phyloP scores from a whole-genome alignment of 768 basidiomycete genomes.

The Rhodosporidiobolus sp. region DNA sequence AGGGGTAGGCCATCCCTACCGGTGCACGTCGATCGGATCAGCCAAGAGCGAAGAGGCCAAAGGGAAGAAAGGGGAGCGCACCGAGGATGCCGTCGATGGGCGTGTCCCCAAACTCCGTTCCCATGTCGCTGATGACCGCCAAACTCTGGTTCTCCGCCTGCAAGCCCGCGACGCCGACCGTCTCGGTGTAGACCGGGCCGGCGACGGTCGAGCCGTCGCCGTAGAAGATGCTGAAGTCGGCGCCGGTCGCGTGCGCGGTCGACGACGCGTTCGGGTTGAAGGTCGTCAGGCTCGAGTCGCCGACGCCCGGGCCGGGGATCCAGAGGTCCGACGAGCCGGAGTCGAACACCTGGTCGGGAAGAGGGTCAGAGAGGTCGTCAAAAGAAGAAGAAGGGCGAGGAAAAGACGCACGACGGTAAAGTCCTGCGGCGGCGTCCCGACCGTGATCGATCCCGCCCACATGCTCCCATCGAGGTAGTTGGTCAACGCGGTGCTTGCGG shows the following conservation, averaged over 20 bases:
- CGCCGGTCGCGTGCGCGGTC: conserved; percentile 42
- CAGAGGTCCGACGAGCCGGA: conserved; percentile 45
- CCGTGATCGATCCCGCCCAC: conserved; percentile 53
- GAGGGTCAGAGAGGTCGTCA: neutral
- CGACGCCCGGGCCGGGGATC: conserved; percentile 34
- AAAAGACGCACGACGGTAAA: conserved; percentile 48
- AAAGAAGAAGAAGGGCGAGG: neutral
- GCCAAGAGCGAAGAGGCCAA: neutral
- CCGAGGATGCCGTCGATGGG: conserved; percentile 41
- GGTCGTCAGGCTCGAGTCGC: neutral
- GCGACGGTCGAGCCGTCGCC: conserved; percentile 56
- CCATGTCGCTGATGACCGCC: conserved; percentile 50
- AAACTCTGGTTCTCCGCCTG: conserved; percentile 49
- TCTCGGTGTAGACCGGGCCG: conserved; percentile 56
- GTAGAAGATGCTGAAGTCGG: conserved; percentile 52
- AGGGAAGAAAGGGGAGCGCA: neutral
- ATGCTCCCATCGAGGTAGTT: conserved; percentile 37
- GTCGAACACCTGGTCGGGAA: conserved; percentile 49
- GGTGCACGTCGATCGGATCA: neutral
- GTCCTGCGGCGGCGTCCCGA: conserved; percentile 51
- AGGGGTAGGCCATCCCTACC: conserved; percentile 44
- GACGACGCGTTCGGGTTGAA: conserved; percentile 37
- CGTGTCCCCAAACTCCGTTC: conserved; percentile 19
- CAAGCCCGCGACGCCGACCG: conserved; percentile 46
- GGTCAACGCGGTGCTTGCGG: neutral